A percentile compares a stretch with the other conserved stretches of the same genome.
Evolutionary conservation across 2,329 filamentous ascomycete species (phyloP).

Genomic region (Epichloe sibirici): DNA sequence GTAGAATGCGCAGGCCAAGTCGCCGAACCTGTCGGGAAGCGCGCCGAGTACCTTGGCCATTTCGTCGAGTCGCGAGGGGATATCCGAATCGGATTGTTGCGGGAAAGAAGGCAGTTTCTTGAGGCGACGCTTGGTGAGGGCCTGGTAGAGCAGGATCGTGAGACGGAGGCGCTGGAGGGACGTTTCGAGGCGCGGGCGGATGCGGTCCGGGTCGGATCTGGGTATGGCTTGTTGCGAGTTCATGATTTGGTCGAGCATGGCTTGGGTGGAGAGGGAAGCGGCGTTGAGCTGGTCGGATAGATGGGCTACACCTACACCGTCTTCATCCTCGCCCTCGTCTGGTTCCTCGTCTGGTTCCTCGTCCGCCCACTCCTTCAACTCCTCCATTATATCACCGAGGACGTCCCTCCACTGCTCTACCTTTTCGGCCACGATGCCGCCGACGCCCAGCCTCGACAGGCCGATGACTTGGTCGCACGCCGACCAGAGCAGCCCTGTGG

Average conservation of each 20-base stretch:
- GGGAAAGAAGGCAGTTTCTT: conserved; percentile 41
- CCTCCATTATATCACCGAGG: conserved; percentile 70
- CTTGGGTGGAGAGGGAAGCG: conserved; percentile 29
- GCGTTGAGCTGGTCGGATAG: conserved; percentile 9
- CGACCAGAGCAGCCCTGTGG: conserved; percentile 73
- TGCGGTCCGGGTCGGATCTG: conserved; percentile 46
- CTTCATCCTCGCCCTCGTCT: conserved; percentile 44
- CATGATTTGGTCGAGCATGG: conserved; percentile 58
- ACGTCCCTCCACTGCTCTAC: conserved; percentile 63
- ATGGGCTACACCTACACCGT: conserved; percentile 31
- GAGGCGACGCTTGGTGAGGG: conserved; percentile 56
- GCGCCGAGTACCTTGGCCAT: conserved; percentile 42
- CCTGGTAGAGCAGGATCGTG: conserved; percentile 55
- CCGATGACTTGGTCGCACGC: conserved; percentile 62
- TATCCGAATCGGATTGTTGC: conserved; percentile 11
- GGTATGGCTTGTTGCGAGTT: conserved; percentile 49
- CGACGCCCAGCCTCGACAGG: conserved; percentile 54
- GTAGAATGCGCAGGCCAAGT: conserved; percentile 63
- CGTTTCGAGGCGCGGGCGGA: conserved; percentile 53
- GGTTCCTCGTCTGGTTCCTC: conserved; percentile 35
- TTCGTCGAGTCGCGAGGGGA: conserved; percentile 38
- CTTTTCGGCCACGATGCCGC: conserved; percentile 56
- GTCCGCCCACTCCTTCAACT: conserved; percentile 79
- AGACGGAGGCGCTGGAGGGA: conserved; percentile 55
- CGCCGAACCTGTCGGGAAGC: conserved; percentile 57